These are phyloP conservation scores for Trypanosoma scelopori DNA, from an alignment of 208 protist species.

Conservation along the genomic window DNA sequence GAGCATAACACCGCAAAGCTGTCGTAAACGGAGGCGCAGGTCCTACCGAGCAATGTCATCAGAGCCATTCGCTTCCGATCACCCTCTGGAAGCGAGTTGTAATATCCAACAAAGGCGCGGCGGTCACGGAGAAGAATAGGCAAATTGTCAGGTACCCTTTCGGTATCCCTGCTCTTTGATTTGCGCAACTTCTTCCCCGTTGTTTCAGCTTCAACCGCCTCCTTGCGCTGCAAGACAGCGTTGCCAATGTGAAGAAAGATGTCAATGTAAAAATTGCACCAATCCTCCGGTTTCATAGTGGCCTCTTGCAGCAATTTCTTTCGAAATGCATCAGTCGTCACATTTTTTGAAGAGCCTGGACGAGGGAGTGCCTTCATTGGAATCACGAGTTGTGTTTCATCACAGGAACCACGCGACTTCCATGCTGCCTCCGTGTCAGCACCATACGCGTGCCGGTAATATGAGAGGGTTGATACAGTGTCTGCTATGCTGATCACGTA, in stretches of 20 bases:
- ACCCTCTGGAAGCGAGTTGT: conserved; percentile 67
- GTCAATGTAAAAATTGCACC: conserved; percentile 86
- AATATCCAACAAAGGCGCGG: conserved; percentile 82
- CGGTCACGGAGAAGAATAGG: conserved; percentile 81
- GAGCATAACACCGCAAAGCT: conserved; percentile 77
- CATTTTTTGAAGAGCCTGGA: conserved; percentile 39
- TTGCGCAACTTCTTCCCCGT: conserved; percentile 27
- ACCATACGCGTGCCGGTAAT: conserved; percentile 71
- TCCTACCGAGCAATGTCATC: conserved; percentile 78
- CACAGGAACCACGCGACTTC: background rate
- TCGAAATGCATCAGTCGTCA: conserved; percentile 56
- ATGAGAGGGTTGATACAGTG: conserved; percentile 70
- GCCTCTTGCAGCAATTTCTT: conserved; percentile 70
- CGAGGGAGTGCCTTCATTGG: conserved; percentile 62
- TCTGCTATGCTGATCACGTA: conserved; percentile 85
- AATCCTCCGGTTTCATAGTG: conserved; percentile 86
- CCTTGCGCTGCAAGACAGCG: conserved; percentile 56
- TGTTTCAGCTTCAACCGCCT: conserved; percentile 39
- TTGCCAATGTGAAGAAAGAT: conserved; percentile 83
- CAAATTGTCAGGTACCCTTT: conserved; percentile 41
- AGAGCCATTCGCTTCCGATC: conserved; percentile 76
- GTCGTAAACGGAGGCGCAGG: conserved; percentile 69
- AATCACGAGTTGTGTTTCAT: conserved; percentile 46
- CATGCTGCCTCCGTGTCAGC: conserved; percentile 26
- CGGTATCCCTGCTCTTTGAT: conserved; percentile 36